Percentiles rank a stretch among this genome's conserved stretches.
Evolutionary conservation across 2,329 filamentous ascomycete genomes (phyloP).

Genomic region (Fusarium lyarnte): DNA sequence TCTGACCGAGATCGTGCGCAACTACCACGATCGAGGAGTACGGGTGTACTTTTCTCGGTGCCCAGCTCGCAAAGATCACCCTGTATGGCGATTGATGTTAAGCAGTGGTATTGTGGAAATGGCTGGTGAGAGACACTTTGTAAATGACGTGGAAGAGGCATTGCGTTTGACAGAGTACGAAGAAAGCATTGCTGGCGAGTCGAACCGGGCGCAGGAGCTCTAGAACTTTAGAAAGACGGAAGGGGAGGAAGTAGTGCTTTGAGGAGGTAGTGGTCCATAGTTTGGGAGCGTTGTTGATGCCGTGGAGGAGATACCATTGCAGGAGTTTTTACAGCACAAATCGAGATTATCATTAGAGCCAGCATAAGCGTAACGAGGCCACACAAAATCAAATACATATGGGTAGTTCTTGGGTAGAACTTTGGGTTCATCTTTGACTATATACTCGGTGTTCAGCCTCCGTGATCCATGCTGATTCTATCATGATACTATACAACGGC

Average conservation of each 20-base stretch:
- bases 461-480: neutral
- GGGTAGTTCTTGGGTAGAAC: neutral
- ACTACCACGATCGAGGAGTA: conserved; percentile 80
- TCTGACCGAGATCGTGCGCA: conserved; percentile 84
- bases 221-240: neutral
- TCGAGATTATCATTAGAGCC: conserved; percentile 5
- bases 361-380: neutral
- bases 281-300: neutral
- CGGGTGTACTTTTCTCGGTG: conserved; percentile 77
- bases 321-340: neutral
- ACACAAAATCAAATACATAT: neutral
- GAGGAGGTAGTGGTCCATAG: neutral
- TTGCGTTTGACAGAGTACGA: conserved; percentile 82
- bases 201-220: conserved; percentile 23
- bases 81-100: conserved; percentile 77
- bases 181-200: conserved; percentile 53
- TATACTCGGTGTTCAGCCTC: neutral
- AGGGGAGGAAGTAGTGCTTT: neutral
- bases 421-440: neutral
- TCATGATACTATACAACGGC: neutral
- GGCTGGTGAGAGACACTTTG: conserved; percentile 80
- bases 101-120: conserved; percentile 85
- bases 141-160: conserved; percentile 85
- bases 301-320: conserved; percentile 23
- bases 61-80: conserved; percentile 56